Evolutionary conservation across 1,284 basidiomycete species (phyloP).

Genomic region (Austroboletus rostrupii): DNA sequence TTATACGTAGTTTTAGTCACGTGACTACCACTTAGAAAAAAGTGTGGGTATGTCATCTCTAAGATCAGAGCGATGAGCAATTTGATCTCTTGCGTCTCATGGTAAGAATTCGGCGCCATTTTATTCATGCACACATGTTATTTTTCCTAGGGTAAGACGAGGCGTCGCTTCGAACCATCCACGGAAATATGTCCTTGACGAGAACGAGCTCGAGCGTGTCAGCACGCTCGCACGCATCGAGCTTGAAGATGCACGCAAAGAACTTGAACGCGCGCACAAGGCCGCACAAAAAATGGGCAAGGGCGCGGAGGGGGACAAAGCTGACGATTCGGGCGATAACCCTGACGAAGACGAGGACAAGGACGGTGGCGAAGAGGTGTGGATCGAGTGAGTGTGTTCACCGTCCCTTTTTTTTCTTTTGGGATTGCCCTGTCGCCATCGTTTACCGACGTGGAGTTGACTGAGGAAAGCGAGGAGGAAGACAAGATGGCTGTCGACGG

Average conservation of each 20-base stretch:
- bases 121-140: neutral
- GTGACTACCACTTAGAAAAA: conserved; percentile 13
- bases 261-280: conserved; percentile 78
- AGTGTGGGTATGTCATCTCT: neutral
- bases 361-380: conserved; percentile 45
- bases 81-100: conserved; percentile 61
- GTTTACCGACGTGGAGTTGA: conserved; percentile 32
- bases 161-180: conserved; percentile 79
- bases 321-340: conserved; percentile 53
- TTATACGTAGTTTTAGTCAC: conserved; percentile 12
- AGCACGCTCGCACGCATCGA: conserved; percentile 85
- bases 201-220: conserved; percentile 87
- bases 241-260: conserved; percentile 82
- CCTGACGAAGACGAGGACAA: conserved; percentile 37
- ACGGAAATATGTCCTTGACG: conserved; percentile 86
- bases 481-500: conserved; percentile 69
- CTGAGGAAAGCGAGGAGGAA: conserved; percentile 43
- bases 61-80: conserved; percentile 51
- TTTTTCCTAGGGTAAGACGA: conserved; percentile 70
- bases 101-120: conserved; percentile 28
- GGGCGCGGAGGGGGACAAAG: conserved; percentile 56
- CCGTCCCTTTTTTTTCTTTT: neutral
- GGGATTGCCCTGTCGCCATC: neutral
- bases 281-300: conserved; percentile 73
- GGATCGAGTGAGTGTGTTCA: conserved; percentile 75